Evolutionary conservation across 2,329 filamentous ascomycete genomes (phyloP).

Genomic region (Diaporthe longicolla): DNA sequence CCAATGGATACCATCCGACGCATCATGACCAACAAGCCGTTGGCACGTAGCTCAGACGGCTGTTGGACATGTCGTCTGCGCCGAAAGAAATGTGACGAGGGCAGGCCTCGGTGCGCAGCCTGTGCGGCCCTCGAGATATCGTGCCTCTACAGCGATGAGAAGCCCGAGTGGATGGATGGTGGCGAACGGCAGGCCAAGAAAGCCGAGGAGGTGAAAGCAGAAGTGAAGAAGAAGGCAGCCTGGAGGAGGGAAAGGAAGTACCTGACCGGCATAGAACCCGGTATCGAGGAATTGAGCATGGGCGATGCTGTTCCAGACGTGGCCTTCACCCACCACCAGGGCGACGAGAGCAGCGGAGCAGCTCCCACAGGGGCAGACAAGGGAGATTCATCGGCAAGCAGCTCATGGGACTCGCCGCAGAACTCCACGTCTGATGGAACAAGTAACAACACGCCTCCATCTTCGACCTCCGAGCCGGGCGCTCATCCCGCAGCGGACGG

Average conservation of each 20-base stretch:
- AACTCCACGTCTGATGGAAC: constrained; percentile 6
- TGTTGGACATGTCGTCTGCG: constrained; percentile 75
- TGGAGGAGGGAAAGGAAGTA: constrained; percentile 65
- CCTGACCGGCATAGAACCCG: constrained; percentile 56
- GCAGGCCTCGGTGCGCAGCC: constrained; percentile 55
- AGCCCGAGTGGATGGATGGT: constrained; percentile 72
- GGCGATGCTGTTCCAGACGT: constrained; percentile 34
- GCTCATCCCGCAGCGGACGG: not conserved
- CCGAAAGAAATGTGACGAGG: constrained; percentile 73
- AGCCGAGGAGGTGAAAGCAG: constrained; percentile 67
- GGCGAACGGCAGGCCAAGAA: constrained; percentile 63
- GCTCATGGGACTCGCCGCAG: constrained; percentile 20
- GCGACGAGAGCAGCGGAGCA: not conserved
- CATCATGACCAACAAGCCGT: constrained; percentile 48
- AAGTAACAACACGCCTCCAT: constrained; percentile 12
- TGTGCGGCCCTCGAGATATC: constrained; percentile 70
- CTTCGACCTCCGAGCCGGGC: constrained; percentile 5
- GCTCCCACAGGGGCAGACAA: not conserved
- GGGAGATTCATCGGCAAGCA: not conserved
- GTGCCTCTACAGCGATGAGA: constrained; percentile 66
- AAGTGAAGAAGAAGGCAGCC: constrained; percentile 68
- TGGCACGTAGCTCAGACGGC: constrained; percentile 59
- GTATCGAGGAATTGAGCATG: constrained; percentile 48
- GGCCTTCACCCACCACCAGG: not conserved
- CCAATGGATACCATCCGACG: not conserved